phyloP scores from a whole-genome alignment of 257 asterid species.

The Solanum commersonii region DNA sequence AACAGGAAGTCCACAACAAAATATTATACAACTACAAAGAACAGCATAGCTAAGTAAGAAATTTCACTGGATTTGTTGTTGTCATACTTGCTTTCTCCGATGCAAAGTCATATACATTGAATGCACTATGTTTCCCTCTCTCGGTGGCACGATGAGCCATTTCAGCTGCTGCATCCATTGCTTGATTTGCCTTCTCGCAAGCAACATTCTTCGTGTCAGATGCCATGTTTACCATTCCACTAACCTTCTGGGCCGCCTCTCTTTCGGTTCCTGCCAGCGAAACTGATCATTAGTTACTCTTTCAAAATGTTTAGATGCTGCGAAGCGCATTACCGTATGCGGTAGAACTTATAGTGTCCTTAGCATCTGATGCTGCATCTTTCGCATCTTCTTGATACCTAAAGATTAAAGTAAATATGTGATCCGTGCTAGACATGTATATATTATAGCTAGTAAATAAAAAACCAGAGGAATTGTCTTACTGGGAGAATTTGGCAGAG shows the following conservation, averaged over 20 bases:
- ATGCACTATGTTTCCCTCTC: constrained; percentile 9
- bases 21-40: not conserved
- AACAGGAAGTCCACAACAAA: not conserved
- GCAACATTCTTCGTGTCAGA: constrained; percentile 18
- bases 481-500: constrained; percentile 5
- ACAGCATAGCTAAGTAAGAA: constrained; percentile 10
- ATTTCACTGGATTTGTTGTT: constrained; percentile 2
- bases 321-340: constrained; percentile 26
- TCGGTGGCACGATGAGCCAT: constrained; percentile 2
- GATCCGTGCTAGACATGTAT: too few relatives aligned
- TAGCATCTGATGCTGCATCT: constrained; percentile 37
- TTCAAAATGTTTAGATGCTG: not conserved
- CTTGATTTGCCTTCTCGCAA: constrained; percentile 17
- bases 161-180: constrained; percentile 14
- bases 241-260: constrained; percentile 1
- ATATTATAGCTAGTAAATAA: too few relatives aligned
- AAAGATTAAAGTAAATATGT: too few relatives aligned
- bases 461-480: not conserved
- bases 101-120: constrained; percentile 5
- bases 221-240: not conserved
- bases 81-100: not conserved
- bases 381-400: constrained; percentile 12
- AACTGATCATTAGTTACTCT: not conserved
- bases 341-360: constrained; percentile 24
- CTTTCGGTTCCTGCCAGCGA: constrained; percentile 32